phyloP scores from a whole-genome alignment of 2,329 filamentous ascomycete genomes.

The Microdochium trichocladiopsis region DNA sequence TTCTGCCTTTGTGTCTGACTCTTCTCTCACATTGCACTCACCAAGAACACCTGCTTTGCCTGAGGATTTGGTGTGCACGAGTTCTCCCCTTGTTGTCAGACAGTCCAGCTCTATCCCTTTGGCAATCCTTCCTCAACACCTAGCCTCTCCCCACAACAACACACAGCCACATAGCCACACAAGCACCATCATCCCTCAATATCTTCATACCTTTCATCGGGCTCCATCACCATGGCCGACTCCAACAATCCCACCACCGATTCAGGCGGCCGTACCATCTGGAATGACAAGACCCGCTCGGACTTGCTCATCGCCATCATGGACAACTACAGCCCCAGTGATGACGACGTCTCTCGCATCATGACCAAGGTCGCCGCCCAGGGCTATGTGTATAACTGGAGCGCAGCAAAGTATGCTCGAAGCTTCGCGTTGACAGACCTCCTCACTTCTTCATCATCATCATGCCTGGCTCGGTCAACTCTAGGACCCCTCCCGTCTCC shows the following conservation, averaged over 20 bases:
- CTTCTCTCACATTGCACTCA: not conserved
- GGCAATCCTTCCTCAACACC: not conserved
- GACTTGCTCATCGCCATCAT: slow-evolving; percentile 29
- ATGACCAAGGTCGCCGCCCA: slow-evolving; percentile 20
- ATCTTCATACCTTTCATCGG: not conserved
- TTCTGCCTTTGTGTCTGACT: not conserved
- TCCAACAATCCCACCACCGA: not conserved
- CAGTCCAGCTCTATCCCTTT: not conserved
- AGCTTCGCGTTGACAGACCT: not conserved
- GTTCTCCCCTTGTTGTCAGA: not conserved
- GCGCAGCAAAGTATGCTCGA: slow-evolving; percentile 31
- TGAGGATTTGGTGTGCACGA: too few relatives aligned
- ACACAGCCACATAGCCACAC: not conserved
- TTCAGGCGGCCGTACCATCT: slow-evolving; percentile 9
- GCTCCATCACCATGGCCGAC: not conserved
- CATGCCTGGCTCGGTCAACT: not conserved
- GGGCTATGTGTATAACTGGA: slow-evolving; percentile 29
- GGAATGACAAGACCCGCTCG: slow-evolving; percentile 24
- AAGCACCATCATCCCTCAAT: not conserved
- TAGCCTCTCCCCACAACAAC: not conserved
- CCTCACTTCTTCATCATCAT: not conserved
- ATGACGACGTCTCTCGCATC: slow-evolving; percentile 22
- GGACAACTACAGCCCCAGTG: slow-evolving; percentile 25
- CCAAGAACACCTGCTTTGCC: not conserved
- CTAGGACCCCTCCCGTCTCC: too few relatives aligned